phyloP scores from a whole-genome alignment of 2,329 filamentous ascomycete genomes.

The Ophiostoma tasmaniense region DNA sequence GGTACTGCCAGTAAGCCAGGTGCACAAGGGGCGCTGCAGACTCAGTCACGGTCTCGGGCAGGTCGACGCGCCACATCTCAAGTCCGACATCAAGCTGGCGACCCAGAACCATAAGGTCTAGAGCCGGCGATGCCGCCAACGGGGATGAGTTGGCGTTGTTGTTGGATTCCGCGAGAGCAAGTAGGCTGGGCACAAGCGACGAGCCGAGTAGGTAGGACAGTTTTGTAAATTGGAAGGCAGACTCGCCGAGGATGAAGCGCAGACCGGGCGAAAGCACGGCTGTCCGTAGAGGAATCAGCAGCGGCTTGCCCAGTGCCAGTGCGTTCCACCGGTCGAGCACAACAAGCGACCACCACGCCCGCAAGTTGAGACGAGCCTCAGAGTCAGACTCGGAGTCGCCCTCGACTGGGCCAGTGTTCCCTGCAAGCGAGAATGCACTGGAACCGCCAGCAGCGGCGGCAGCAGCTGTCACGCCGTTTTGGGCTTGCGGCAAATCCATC shows the following conservation, averaged over 20 bases:
- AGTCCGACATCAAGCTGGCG: slow-evolving; percentile 48
- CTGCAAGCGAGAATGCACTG: neutral
- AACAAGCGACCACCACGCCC: slow-evolving; percentile 65
- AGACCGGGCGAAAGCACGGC: slow-evolving; percentile 53
- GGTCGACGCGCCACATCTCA: slow-evolving; percentile 57
- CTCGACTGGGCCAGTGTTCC: slow-evolving; percentile 45
- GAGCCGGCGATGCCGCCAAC: slow-evolving; percentile 8
- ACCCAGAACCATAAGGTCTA: slow-evolving; percentile 35
- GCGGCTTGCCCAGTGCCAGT: slow-evolving; percentile 53
- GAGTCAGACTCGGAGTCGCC: slow-evolving; percentile 33
- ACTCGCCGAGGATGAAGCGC: slow-evolving; percentile 51
- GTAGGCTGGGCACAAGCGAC: slow-evolving; percentile 29
- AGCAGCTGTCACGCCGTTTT: slow-evolving; percentile 32
- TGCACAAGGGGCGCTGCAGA: slow-evolving; percentile 48
- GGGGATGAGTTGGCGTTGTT: slow-evolving; percentile 30
- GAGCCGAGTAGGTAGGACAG: slow-evolving; percentile 41
- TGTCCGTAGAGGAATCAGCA: slow-evolving; percentile 54
- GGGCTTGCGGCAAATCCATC: slow-evolving; percentile 49
- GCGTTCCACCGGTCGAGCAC: slow-evolving; percentile 67
- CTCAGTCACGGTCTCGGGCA: slow-evolving; percentile 49
- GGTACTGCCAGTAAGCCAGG: slow-evolving; percentile 62
- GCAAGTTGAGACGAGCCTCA: slow-evolving; percentile 53
- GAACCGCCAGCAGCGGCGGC: slow-evolving; percentile 31
- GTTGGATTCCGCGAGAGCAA: neutral
- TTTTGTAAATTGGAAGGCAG: slow-evolving; percentile 57